Evolutionary conservation across 768 basidiomycete genomes (phyloP), one percentile per base, ranked within the genome.

Genomic region (Gymnopilus junonius): DNA sequence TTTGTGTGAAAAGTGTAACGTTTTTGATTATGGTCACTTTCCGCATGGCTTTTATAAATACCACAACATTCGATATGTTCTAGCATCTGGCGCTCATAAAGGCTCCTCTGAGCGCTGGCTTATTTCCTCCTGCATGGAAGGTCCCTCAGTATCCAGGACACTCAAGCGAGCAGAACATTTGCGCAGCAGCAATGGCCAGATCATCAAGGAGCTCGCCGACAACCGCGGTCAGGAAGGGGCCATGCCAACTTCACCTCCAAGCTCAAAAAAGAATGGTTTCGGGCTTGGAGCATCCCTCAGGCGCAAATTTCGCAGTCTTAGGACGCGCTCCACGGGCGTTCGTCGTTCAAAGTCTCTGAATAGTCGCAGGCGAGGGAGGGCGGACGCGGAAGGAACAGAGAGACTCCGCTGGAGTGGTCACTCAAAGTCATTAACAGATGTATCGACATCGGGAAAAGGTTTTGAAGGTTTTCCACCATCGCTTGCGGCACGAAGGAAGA

Each of bases 361-460:
- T 11, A 29, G 23, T 32, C 48, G 48, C 17, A 3, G 29, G n/a
- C 15, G 48, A 29, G 29, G 8, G 29, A 51, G 10, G 48, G 29
- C 2, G n/a, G 48, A 32, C 17, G 29, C 17, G 2, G 48, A 51
- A n/a, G 48, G 29, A 8, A 29, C 48, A n/a, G 48, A 32, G 48
- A 51, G 48, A 11, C 14, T 51, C 15, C 63, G 43, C 8, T 37
- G 34, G 43, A 46, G 20, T n/a, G 59, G 54, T 25, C 39, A 60
- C 25, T 64, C 63, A 37, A 51, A 54, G 37, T 64, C 63, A 25
- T 35, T 60, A 35, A 48, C 58, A 14, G 58, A 64, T 54, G 34
- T 61, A 10, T 54, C 60, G 8, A 34, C 29, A 4, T n/a, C 12
- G 8, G 27, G n/a, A 3, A 8, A 31, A 29, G 29, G 15, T 8